Percentiles rank a stretch among this genome's conserved stretches.
These are phyloP conservation scores for Populus hybrid DNA, from an alignment of 441 rosid species.

Conservation along the genomic window DNA sequence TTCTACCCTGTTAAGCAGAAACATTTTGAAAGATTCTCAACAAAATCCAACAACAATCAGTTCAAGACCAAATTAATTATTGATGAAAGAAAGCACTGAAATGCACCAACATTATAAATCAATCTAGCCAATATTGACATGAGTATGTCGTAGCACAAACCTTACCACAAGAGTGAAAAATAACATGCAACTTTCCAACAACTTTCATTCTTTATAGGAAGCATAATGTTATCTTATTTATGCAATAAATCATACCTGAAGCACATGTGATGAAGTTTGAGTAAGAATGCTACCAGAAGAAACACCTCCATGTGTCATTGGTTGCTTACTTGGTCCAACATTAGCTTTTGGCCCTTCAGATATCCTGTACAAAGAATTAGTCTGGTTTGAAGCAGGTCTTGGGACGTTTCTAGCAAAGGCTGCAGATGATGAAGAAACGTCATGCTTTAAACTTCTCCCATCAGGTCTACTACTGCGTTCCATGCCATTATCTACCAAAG, in stretches of 20 bases:
- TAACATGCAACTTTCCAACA: background rate
- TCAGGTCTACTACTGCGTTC: conserved; percentile 36
- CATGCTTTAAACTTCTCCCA: conserved; percentile 49
- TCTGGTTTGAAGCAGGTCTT: conserved; percentile 41
- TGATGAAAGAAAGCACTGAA: background rate
- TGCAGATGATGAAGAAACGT: conserved; percentile 44
- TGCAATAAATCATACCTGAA: conserved; percentile 43
- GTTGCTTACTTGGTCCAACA: conserved; percentile 43
- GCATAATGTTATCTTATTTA: background rate
- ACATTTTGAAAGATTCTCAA: conserved; percentile 12
- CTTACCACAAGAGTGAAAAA: background rate
- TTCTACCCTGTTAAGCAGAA: conserved; percentile 50
- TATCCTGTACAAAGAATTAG: conserved; percentile 36
- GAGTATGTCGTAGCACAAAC: background rate
- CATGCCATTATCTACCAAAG: conserved; percentile 42
- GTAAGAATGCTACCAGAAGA: conserved; percentile 36
- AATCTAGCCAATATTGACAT: background rate
- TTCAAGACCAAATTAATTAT: background rate
- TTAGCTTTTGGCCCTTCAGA: conserved; percentile 42
- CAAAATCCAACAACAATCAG: background rate
- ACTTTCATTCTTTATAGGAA: background rate
- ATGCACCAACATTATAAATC: background rate
- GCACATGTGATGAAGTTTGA: conserved; percentile 36
- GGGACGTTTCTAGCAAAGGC: conserved; percentile 40
- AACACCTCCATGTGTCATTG: conserved; percentile 36